These are phyloP conservation scores for Leccinum arenicola DNA, from an alignment of 768 basidiomycete species.

Conservation along the genomic window DNA sequence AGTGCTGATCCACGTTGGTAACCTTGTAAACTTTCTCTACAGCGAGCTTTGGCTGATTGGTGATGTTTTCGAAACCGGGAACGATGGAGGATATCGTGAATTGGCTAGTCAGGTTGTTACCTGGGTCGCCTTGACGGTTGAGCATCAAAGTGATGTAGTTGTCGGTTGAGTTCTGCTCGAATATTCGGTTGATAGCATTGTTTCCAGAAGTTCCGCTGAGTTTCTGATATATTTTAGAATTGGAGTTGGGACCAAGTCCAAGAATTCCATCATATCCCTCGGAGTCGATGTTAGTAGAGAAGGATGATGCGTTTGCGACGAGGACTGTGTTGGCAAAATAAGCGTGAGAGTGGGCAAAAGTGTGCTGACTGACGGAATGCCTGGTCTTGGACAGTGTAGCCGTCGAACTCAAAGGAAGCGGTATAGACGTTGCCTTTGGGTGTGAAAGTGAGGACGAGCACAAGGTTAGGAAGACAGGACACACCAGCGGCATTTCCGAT, in stretches of 20 bases:
- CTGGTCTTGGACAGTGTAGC: slow-evolving; percentile 57
- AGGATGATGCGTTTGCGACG: slow-evolving; percentile 59
- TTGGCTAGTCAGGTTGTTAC: slow-evolving; percentile 51
- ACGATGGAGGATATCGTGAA: slow-evolving; percentile 67
- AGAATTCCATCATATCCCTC: slow-evolving; percentile 72
- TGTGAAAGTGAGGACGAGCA: neutral
- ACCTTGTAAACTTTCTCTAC: slow-evolving; percentile 63
- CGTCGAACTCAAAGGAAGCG: slow-evolving; percentile 51
- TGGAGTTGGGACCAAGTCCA: slow-evolving; percentile 75
- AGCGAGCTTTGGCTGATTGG: slow-evolving; percentile 58
- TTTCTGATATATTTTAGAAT: slow-evolving; percentile 60
- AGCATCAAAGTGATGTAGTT: slow-evolving; percentile 67
- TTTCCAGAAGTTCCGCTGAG: slow-evolving; percentile 49
- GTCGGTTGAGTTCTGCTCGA: slow-evolving; percentile 57
- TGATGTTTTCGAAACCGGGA: slow-evolving; percentile 59
- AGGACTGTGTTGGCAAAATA: slow-evolving; percentile 43
- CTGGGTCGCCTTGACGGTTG: slow-evolving; percentile 54
- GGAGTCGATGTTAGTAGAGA: slow-evolving; percentile 55
- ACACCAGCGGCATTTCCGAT: slow-evolving; percentile 63
- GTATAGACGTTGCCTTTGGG: slow-evolving; percentile 53
- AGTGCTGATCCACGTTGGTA: slow-evolving; percentile 71
- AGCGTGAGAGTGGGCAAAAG: neutral
- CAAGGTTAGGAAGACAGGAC: slow-evolving; percentile 4
- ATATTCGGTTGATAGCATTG: slow-evolving; percentile 62
- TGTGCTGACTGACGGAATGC: slow-evolving; percentile 53